Base-by-base conservation (phyloP, 352 stramenopile genomes). In the Phytopythium cucurbitacearum region DNA sequence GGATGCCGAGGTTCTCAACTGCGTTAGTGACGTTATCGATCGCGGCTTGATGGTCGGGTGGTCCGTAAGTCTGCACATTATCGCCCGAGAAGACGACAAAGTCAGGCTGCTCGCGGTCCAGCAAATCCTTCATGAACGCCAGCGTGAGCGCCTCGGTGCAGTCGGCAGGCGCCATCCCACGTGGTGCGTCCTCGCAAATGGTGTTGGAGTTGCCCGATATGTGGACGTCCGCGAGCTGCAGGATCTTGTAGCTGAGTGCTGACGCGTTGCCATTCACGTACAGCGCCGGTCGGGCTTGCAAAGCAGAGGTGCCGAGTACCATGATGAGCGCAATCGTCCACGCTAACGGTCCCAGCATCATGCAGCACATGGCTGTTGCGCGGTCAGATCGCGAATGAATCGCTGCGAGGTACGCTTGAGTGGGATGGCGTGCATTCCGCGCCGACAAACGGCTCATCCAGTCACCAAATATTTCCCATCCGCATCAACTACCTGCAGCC, bases 221-320 rank as follows among this genome's bases (percentile, higher is more conserved):
- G 47, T 91, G 80, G 43, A 88, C 62, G 56, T 91, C 80, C 0
- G 80, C 75, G 44, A 91, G 59, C 64, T 91, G 80, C 11, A 91
- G 58, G 37, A 91, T 69, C 65, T 80, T 80, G 59, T 81, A 85
- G 9, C 69, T 48, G 1, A 88, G 56, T 10, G 60, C 50, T 28
- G 63, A 69, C 8, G 50, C 40, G 37, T 43, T 50, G 43, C 7
- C 45, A 8, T 15, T 57, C 21, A 28, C 21, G 21, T 28, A 28
- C 21, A 28, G 21, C 21, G 21, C 21, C 21, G 21, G 21, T 28
- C 21, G 21, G 21, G 21, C 21, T 28, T 28, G 21, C 21, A 2
- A 28, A 2, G 21, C 21, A 28, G 21, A 28, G 21, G 21, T 28
- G 21, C 21, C 21, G 21, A 28, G 21, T 28, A 28, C 21, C 21